These are phyloP conservation scores for Alternaria postmessia DNA, from an alignment of 2,329 filamentous ascomycete species.

Conservation along the genomic window DNA sequence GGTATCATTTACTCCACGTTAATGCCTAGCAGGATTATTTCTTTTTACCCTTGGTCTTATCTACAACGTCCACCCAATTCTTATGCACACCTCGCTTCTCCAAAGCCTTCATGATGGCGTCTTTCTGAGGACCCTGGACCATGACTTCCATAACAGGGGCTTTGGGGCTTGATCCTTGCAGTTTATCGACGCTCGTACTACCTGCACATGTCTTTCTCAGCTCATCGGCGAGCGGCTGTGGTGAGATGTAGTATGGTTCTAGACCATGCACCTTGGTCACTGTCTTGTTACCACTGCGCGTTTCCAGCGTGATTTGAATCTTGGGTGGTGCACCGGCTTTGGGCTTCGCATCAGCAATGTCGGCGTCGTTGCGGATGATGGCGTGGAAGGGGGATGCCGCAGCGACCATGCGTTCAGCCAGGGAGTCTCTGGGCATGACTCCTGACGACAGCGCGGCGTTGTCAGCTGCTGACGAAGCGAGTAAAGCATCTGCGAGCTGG, in stretches of 20 bases:
- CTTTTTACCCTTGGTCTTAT: conserved; percentile 74
- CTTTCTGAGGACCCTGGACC: conserved; percentile 72
- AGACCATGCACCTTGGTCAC: conserved; percentile 69
- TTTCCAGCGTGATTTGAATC: conserved; percentile 67
- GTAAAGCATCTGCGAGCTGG: conserved; percentile 68
- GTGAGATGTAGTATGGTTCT: conserved; percentile 68
- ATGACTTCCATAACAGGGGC: conserved; percentile 72
- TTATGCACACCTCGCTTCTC: conserved; percentile 65
- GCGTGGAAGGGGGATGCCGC: conserved; percentile 65
- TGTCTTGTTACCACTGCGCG: conserved; percentile 71
- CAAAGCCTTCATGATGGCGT: conserved; percentile 67
- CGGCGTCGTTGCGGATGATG: conserved; percentile 61
- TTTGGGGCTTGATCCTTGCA: conserved; percentile 67
- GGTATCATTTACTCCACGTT: conserved; percentile 17
- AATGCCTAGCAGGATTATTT: conserved; percentile 22
- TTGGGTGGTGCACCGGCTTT: conserved; percentile 69
- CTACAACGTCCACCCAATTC: conserved; percentile 70
- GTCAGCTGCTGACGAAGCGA: conserved; percentile 63
- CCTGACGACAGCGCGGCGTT: conserved; percentile 65
- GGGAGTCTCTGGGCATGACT: conserved; percentile 65
- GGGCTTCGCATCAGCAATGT: conserved; percentile 59
- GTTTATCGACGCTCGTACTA: conserved; percentile 69
- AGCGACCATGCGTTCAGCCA: conserved; percentile 66
- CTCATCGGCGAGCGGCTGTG: conserved; percentile 69
- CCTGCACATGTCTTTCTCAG: conserved; percentile 73